These are phyloP conservation scores for Coemansia sp. DNA, from an alignment of 192 early-diverging fungal genomes.

Conservation along the genomic window DNA sequence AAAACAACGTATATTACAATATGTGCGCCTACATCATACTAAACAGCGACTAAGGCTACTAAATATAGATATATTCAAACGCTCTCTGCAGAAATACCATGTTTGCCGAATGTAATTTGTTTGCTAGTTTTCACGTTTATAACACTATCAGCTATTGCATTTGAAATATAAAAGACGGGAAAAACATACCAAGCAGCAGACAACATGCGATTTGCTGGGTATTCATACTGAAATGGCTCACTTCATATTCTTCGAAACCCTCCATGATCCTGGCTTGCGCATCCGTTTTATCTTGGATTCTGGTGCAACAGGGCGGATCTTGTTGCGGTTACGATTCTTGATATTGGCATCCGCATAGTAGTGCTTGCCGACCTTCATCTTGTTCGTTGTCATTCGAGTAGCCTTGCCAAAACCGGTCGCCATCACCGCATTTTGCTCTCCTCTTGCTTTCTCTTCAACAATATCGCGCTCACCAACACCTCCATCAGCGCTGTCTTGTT, in stretches of 20 bases:
- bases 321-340: slow-evolving; percentile 92
- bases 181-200: too few relatives aligned
- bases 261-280: slow-evolving; percentile 54
- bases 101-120: too few relatives aligned
- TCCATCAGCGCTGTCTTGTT: slow-evolving; percentile 16
- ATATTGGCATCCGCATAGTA: slow-evolving; percentile 94
- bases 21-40: too few relatives aligned
- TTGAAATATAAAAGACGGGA: too few relatives aligned
- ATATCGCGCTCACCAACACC: slow-evolving; percentile 11
- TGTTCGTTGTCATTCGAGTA: slow-evolving; percentile 88
- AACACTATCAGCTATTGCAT: too few relatives aligned
- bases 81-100: too few relatives aligned
- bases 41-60: too few relatives aligned
- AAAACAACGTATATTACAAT: too few relatives aligned
- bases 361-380: slow-evolving; percentile 85
- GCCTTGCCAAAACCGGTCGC: slow-evolving; percentile 59
- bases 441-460: slow-evolving; percentile 17
- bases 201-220: not conserved
- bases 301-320: slow-evolving; percentile 70
- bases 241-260: slow-evolving; percentile 35
- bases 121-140: too few relatives aligned
- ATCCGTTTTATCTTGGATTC: slow-evolving; percentile 49
- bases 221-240: not conserved
- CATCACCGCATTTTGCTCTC: too few relatives aligned
- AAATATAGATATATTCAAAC: too few relatives aligned